Evolutionary conservation across 1,284 basidiomycete genomes (phyloP).

Genomic region (Ganoderma boninense): DNA sequence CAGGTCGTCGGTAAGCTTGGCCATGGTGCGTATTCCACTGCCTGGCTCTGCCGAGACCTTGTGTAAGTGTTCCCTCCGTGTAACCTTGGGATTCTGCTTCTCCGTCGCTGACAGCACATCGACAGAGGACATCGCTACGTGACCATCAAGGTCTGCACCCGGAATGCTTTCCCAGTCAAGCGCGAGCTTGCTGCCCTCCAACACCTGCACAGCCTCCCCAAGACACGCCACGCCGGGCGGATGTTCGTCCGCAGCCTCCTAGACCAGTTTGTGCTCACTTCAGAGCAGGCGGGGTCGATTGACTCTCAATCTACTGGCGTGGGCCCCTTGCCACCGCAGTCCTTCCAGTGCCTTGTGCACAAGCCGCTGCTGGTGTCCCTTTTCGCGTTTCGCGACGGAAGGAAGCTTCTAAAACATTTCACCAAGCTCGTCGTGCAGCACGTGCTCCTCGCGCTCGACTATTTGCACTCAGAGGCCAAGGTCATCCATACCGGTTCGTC

Average conservation of each 20-base stretch:
- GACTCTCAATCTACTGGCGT: neutral
- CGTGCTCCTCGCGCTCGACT: slow-evolving; percentile 33
- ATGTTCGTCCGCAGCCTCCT: slow-evolving; percentile 22
- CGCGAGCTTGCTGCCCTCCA: slow-evolving; percentile 12
- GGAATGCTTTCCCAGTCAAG: slow-evolving; percentile 3
- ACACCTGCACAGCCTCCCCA: slow-evolving; percentile 11
- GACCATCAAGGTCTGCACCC: slow-evolving; percentile 15
- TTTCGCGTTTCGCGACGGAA: slow-evolving; percentile 15
- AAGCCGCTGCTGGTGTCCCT: slow-evolving; percentile 31
- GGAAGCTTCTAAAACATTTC: slow-evolving; percentile 11
- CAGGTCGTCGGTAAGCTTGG: slow-evolving; percentile 1
- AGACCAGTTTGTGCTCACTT: slow-evolving; percentile 25
- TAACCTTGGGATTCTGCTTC: neutral
- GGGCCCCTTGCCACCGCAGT: slow-evolving; percentile 8
- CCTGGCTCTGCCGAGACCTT: neutral
- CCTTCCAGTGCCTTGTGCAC: slow-evolving; percentile 21
- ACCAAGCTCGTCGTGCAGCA: slow-evolving; percentile 17
- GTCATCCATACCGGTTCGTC: slow-evolving; percentile 34
- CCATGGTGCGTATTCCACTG: slow-evolving; percentile 2
- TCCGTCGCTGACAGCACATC: neutral
- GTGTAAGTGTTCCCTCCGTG: neutral
- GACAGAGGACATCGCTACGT: slow-evolving; percentile 11
- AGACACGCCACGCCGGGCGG: slow-evolving; percentile 9
- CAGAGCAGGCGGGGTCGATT: neutral
- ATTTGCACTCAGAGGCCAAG: slow-evolving; percentile 35